phyloP scores from a whole-genome alignment of 2,329 filamentous ascomycete genomes.

The Pyrenochaeta sp. region DNA sequence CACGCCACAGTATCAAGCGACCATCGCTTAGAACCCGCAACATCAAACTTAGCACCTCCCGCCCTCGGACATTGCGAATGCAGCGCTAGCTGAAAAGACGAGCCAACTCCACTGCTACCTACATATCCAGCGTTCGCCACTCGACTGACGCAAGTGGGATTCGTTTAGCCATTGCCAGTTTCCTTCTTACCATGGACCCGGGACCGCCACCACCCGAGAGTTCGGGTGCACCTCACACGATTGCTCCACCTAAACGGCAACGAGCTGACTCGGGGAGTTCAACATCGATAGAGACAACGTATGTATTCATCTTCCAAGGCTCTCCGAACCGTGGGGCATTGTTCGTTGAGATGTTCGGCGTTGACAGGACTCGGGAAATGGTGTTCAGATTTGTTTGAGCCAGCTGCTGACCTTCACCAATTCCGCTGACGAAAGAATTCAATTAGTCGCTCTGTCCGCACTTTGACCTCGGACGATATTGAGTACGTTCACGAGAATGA shows the following conservation, averaged over 20 bases:
- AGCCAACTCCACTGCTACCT: slow-evolving; percentile 4
- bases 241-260: slow-evolving; percentile 41
- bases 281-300: slow-evolving; percentile 43
- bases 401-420: too few species aligned
- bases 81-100: slow-evolving; percentile 7
- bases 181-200: slow-evolving; percentile 47
- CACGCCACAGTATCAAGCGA: slow-evolving; percentile 30
- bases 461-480: slow-evolving; percentile 56
- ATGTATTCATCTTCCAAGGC: slow-evolving; percentile 26
- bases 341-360: too few species aligned
- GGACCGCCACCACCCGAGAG: slow-evolving; percentile 47
- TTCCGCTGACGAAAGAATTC: slow-evolving; percentile 7
- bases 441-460: slow-evolving; percentile 45
- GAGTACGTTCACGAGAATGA: slow-evolving; percentile 67
- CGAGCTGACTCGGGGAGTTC: slow-evolving; percentile 43
- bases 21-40: slow-evolving; percentile 28
- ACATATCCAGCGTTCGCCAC: slow-evolving; percentile 21
- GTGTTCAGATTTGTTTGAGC: too few species aligned
- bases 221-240: slow-evolving; percentile 44
- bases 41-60: slow-evolving; percentile 21
- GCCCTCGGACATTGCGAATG: slow-evolving; percentile 11
- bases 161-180: slow-evolving; percentile 21
- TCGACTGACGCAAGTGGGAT: slow-evolving; percentile 20
- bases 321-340: too few species aligned
- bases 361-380: too few species aligned